Percentiles rank a stretch among this genome's conserved stretches.
Evolutionary conservation across 1,284 basidiomycete species (phyloP).

Genomic region (Ceratobasidium theobromae): DNA sequence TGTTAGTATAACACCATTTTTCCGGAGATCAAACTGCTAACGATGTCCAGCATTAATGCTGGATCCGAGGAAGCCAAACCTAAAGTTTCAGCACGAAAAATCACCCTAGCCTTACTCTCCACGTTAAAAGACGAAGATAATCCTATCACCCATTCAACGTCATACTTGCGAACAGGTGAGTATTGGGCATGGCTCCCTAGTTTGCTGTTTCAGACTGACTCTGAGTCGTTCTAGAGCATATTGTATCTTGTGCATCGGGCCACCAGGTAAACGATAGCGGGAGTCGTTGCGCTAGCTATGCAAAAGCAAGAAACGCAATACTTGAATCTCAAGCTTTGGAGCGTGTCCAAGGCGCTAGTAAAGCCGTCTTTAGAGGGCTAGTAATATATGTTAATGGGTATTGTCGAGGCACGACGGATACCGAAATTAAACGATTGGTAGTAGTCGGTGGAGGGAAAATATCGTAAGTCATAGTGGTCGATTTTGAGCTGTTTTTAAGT

Average conservation of each 20-base stretch:
- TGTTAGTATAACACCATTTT: background rate
- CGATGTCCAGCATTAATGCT: too few relatives aligned
- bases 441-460: constrained; percentile 31
- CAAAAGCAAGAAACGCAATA: constrained; percentile 25
- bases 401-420: constrained; percentile 31
- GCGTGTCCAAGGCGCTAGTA: background rate
- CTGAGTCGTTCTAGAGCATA: constrained; percentile 21
- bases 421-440: constrained; percentile 33
- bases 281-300: constrained; percentile 12
- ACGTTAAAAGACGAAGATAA: constrained; percentile 34
- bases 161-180: constrained; percentile 30
- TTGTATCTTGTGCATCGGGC: constrained; percentile 32
- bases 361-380: constrained; percentile 17
- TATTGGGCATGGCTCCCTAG: background rate
- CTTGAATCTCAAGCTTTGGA: constrained; percentile 29
- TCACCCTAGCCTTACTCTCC: constrained; percentile 16
- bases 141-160: constrained; percentile 34
- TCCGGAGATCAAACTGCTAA: background rate
- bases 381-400: constrained; percentile 29
- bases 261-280: constrained; percentile 31
- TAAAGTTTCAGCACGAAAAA: constrained; percentile 20
- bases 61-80: background rate
- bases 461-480: constrained; percentile 20
- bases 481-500: background rate
- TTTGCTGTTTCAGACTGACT: background rate